Evolutionary conservation across 1,284 basidiomycete species (phyloP).

Genomic region (Gomphus bonarii): DNA sequence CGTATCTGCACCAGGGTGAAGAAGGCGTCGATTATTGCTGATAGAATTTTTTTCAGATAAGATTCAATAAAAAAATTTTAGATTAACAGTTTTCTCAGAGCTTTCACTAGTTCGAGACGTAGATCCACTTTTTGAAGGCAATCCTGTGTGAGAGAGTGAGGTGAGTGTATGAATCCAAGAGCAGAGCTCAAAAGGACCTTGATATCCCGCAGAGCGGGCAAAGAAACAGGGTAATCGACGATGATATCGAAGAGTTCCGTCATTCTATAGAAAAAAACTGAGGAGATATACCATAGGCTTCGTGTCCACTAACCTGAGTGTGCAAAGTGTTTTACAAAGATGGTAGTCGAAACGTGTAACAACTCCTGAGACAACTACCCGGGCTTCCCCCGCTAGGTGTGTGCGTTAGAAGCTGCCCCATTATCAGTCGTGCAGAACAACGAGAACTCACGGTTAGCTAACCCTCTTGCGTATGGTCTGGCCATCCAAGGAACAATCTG

Average conservation of each 20-base stretch:
- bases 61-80: neutral
- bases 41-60: neutral
- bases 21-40: constrained; percentile 77
- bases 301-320: constrained; percentile 52
- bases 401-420: constrained; percentile 12
- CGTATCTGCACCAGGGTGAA: constrained; percentile 95
- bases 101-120: constrained; percentile 56
- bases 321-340: constrained; percentile 80
- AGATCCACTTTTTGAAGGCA: constrained; percentile 74
- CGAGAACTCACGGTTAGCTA: constrained; percentile 23
- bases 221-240: constrained; percentile 85
- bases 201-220: constrained; percentile 80
- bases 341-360: constrained; percentile 86
- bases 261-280: constrained; percentile 37
- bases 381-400: constrained; percentile 53
- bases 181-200: constrained; percentile 36
- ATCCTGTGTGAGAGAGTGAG: constrained; percentile 32
- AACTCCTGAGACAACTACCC: constrained; percentile 66
- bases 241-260: constrained; percentile 94
- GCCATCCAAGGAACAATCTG: constrained; percentile 79
- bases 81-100: constrained; percentile 59
- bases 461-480: constrained; percentile 63
- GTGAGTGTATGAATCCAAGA: neutral
- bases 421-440: constrained; percentile 15
- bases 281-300: neutral